phyloP scores from a whole-genome alignment of 139 green algal species.

The Closterium sp. region DNA sequence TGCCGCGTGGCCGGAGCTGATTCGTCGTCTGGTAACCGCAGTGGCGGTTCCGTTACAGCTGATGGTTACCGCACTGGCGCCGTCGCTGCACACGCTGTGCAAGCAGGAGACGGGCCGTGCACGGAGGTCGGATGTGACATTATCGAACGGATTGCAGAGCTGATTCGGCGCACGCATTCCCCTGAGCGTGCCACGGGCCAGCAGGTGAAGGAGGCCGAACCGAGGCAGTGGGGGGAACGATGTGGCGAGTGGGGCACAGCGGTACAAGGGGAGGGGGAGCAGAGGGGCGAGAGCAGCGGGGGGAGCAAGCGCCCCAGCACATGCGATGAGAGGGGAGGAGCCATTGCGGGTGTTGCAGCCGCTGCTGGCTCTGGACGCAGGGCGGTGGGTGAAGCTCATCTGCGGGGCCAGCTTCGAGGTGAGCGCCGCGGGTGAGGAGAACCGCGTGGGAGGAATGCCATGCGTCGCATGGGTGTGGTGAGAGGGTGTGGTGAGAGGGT shows the following conservation, averaged over 20 bases:
- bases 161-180: not conserved
- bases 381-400: conserved; percentile 50
- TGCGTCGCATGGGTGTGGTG: no score
- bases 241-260: not conserved
- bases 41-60: not conserved
- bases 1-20: not conserved
- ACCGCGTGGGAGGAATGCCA: not conserved
- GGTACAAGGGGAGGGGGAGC: not conserved
- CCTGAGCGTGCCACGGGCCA: no score
- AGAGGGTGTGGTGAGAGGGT: no score
- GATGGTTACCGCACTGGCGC: no score
- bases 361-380: not conserved
- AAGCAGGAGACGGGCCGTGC: not conserved
- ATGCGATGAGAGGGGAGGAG: not conserved
- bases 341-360: not conserved
- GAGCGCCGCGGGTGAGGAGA: not conserved
- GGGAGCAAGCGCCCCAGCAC: no score
- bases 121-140: not conserved
- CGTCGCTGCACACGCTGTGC: no score
- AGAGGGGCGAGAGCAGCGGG: not conserved
- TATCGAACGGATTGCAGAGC: not conserved
- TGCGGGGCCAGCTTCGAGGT: conserved; percentile 53
- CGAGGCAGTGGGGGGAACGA: no score
- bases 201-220: no score
- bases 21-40: not conserved